Conservation (phyloP, 2,329 filamentous ascomycete species). For the Fusarium solani-melongenae region DNA sequence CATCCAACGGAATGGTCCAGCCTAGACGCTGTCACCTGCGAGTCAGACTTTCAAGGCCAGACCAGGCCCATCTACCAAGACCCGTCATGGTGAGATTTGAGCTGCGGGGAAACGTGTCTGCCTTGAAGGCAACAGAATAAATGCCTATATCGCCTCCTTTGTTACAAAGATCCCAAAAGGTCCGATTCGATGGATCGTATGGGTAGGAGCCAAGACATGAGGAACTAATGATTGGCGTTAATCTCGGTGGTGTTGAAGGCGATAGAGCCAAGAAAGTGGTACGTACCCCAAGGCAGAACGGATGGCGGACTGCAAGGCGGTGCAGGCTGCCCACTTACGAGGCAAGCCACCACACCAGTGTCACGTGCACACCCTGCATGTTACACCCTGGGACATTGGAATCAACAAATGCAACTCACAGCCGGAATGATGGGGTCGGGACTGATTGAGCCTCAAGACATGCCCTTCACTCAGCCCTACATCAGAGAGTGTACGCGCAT, state of each 20-base stretch:
- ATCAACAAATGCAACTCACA: background rate
- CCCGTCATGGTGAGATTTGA: background rate
- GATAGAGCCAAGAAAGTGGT: background rate
- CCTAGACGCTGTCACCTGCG: background rate
- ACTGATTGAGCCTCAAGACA: slow-evolving; percentile 1
- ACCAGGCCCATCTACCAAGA: background rate
- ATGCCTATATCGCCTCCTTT: background rate
- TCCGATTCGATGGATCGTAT: background rate
- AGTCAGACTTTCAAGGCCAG: background rate
- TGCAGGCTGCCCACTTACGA: slow-evolving; percentile 9
- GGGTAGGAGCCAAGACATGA: background rate
- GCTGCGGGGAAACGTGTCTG: slow-evolving; percentile 4
- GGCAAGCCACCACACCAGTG: background rate
- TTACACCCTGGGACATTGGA: background rate
- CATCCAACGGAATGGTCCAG: background rate
- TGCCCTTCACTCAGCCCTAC: background rate
- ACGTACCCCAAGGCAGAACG: slow-evolving; percentile 13
- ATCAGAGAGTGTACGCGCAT: background rate
- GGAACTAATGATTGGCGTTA: background rate
- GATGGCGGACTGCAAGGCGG: slow-evolving; percentile 17
- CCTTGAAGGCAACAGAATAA: slow-evolving; percentile 2
- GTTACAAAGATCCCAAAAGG: background rate
- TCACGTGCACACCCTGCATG: background rate
- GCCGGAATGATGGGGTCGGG: background rate
- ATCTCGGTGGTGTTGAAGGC: background rate